These are phyloP conservation scores for Gloeostereum incarnatum DNA, from an alignment of 768 basidiomycete genomes.

Conservation along the genomic window DNA sequence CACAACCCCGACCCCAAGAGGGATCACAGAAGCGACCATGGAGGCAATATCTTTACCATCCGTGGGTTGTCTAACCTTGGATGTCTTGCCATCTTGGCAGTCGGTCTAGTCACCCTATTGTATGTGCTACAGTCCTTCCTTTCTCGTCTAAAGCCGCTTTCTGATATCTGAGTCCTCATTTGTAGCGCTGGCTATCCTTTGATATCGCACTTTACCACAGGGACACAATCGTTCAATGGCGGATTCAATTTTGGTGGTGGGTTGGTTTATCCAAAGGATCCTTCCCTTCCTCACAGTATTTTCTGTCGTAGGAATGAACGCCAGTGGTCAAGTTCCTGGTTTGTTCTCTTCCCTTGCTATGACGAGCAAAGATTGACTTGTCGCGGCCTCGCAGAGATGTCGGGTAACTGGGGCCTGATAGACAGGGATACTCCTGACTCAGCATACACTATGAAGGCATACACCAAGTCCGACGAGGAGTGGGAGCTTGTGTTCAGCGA, in stretches of 20 bases:
- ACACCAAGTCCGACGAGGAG: slow-evolving; percentile 31
- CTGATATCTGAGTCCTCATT: neutral
- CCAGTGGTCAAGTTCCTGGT: slow-evolving; percentile 32
- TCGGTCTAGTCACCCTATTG: slow-evolving; percentile 14
- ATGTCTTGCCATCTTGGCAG: slow-evolving; percentile 26
- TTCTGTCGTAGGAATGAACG: slow-evolving; percentile 41
- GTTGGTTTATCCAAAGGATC: slow-evolving; percentile 16
- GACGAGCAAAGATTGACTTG: slow-evolving; percentile 11
- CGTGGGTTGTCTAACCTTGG: slow-evolving; percentile 39
- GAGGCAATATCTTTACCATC: slow-evolving; percentile 35
- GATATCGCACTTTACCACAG: slow-evolving; percentile 17
- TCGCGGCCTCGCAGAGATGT: slow-evolving; percentile 22
- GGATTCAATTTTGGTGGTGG: slow-evolving; percentile 40
- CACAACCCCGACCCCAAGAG: slow-evolving; percentile 31
- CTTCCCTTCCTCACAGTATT: slow-evolving; percentile 22
- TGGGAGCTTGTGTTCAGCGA: slow-evolving; percentile 54
- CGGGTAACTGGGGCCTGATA: slow-evolving; percentile 37
- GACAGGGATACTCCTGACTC: slow-evolving; percentile 43
- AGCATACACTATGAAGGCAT: slow-evolving; percentile 20
- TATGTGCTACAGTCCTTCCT: slow-evolving; percentile 4
- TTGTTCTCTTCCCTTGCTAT: neutral
- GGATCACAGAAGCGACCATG: slow-evolving; percentile 22
- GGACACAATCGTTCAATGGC: slow-evolving; percentile 15
- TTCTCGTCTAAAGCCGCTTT: neutral
- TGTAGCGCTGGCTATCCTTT: slow-evolving; percentile 25